Conservation (phyloP, 2,329 filamentous ascomycete genomes). For the Amphichorda felina region DNA sequence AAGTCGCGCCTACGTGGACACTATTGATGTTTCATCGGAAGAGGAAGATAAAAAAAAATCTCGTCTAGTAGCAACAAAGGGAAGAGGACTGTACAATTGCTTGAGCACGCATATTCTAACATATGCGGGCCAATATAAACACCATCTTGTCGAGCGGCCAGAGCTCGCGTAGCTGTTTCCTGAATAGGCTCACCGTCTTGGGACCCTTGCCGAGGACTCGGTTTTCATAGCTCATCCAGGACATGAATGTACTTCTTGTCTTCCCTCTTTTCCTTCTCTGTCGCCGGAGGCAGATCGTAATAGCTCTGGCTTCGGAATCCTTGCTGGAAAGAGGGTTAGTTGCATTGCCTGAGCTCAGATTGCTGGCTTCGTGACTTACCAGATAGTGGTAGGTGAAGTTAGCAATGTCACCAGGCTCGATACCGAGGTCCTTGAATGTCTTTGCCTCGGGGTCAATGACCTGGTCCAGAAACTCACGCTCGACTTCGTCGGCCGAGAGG, state of each 20-base stretch:
- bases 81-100: constrained; percentile 3
- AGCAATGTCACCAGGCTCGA: constrained; percentile 77
- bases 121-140: not conserved
- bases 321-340: constrained; percentile 47
- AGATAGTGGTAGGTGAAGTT: constrained; percentile 89
- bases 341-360: not conserved
- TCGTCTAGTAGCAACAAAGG: not conserved
- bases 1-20: too few species aligned
- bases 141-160: not conserved
- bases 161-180: not conserved
- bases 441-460: constrained; percentile 82
- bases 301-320: constrained; percentile 77
- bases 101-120: constrained; percentile 1
- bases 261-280: constrained; percentile 86
- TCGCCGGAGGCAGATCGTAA: constrained; percentile 90
- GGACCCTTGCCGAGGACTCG: not conserved
- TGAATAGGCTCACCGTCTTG: not conserved
- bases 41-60: too few species aligned
- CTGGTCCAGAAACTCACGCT: constrained; percentile 89
- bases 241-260: constrained; percentile 97
- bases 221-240: constrained; percentile 66
- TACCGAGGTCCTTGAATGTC: constrained; percentile 88
- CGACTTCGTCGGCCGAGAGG: constrained; percentile 72
- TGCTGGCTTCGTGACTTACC: constrained; percentile 38
- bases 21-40: too few species aligned